Evolutionary conservation across 306 rosid species (phyloP), one percentile per base, ranked within the genome.

Genomic region (Prosopis cineraria): DNA sequence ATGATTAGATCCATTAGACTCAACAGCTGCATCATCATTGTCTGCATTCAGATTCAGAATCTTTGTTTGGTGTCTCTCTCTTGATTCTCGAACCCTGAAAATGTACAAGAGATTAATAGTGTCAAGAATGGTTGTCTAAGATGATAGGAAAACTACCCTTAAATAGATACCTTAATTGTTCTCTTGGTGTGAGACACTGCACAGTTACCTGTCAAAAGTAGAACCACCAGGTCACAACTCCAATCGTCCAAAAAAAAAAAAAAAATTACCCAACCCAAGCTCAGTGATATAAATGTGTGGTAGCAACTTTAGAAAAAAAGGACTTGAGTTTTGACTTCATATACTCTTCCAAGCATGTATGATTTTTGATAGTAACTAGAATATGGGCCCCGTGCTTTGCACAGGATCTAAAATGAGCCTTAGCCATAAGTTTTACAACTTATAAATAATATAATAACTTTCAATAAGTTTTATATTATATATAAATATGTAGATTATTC

Each of bases 131-230:
- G 60, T 48, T 25, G 29, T 67, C 37, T 73, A 79, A 60, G 14
- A 59, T 79, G 27, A 72, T 34, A 59, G 29, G 50, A 53, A 75
- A 40, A 72, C 53, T 47, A 52, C 20, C 31, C 56, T 72, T 22
- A 52, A 40, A 67, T 27, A 60, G 84, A 76, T 76, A 85, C 89
- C 89, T 82, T 40, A 40, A 71, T 82, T 82, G 83, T 69, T 55
- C 70, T 59, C 76, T 73, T 76, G 84, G 86, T 43, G 84, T 76
- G 50, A 85, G 88, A 79, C 89, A 85, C 80, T 85, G 89, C 60
- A 85, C 68, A 41, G 84, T 82, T 68, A 85, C 86, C 89, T 85
- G 78, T 82, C 67, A 82, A 72, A 82, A 47, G 59, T 63, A 72
- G 11, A 82, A 76, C 33, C 68, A 66, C 40, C 72, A 59, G 75